A percentile compares a stretch with the other conserved stretches of the same genome.
These are phyloP conservation scores for Periconia sp. DNA, from an alignment of 2,329 filamentous ascomycete species.

Conservation along the genomic window DNA sequence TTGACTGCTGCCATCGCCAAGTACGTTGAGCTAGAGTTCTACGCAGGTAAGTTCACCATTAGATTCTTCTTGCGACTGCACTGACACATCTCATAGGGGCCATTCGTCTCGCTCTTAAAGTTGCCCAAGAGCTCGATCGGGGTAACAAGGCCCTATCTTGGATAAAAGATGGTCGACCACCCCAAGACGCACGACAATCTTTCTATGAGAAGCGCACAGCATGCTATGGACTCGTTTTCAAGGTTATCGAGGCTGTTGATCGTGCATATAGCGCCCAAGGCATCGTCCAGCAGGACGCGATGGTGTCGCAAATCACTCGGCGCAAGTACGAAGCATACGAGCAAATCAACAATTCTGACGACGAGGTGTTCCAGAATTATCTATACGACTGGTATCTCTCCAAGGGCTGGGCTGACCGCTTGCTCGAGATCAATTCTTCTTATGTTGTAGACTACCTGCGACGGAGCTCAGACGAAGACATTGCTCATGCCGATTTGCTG, in stretches of 20 bases:
- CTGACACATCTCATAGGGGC: slow-evolving; percentile 60
- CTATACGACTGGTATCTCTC: slow-evolving; percentile 98
- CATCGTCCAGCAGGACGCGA: slow-evolving; percentile 73
- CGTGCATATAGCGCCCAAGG: slow-evolving; percentile 70
- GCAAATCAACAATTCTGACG: slow-evolving; percentile 84
- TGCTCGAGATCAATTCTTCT: slow-evolving; percentile 82
- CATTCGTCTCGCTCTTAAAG: slow-evolving; percentile 82
- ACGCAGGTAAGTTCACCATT: slow-evolving; percentile 63
- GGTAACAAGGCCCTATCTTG: slow-evolving; percentile 85
- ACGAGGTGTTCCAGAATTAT: slow-evolving; percentile 94
- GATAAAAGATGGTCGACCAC: slow-evolving; percentile 81
- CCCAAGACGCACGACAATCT: slow-evolving; percentile 69
- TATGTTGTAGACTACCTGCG: slow-evolving; percentile 88
- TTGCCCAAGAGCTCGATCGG: slow-evolving; percentile 84
- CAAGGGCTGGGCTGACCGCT: slow-evolving; percentile 82
- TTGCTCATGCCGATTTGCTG: slow-evolving; percentile 84
- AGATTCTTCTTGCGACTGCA: too few relatives aligned
- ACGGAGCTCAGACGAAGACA: slow-evolving; percentile 73
- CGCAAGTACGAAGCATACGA: slow-evolving; percentile 88
- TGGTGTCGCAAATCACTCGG: slow-evolving; percentile 74
- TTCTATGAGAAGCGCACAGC: slow-evolving; percentile 74
- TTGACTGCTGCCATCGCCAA: slow-evolving; percentile 78
- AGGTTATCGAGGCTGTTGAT: slow-evolving; percentile 80
- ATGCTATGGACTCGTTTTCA: slow-evolving; percentile 88
- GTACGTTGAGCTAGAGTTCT: slow-evolving; percentile 85